Evolutionary conservation across 805 yeast genomes (phyloP).

Genomic region (Zygotorulaspora chibaensis): DNA sequence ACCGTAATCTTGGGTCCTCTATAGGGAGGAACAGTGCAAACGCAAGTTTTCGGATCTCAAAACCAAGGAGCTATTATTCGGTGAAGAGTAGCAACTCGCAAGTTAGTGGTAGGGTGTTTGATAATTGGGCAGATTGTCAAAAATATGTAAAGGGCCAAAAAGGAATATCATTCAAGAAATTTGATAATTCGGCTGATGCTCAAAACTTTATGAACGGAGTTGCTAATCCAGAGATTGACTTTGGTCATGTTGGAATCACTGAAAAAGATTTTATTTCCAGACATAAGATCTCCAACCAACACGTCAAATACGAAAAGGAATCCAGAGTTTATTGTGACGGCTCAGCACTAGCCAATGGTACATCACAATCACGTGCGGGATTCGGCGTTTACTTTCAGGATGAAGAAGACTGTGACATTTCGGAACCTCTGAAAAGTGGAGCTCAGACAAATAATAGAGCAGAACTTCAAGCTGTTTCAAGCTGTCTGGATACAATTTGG

Average conservation of each 20-base stretch:
- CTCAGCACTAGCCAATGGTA: constrained; percentile 61
- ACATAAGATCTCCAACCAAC: constrained; percentile 5
- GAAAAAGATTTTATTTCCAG: constrained; percentile 12
- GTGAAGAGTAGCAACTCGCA: constrained; percentile 31
- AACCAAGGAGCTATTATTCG: constrained; percentile 28
- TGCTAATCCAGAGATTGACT: constrained; percentile 17
- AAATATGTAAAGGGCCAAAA: constrained; percentile 28
- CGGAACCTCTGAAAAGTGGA: constrained; percentile 46
- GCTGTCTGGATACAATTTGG: constrained; percentile 48
- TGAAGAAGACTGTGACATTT: constrained; percentile 45
- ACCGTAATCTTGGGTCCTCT: no score
- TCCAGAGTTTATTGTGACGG: constrained; percentile 69
- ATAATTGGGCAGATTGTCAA: constrained; percentile 35
- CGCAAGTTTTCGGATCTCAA: not conserved
- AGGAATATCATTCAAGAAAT: constrained; percentile 44
- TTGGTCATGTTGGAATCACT: constrained; percentile 18
- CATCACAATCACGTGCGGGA: constrained; percentile 42
- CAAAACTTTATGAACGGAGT: constrained; percentile 26
- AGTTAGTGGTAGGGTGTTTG: constrained; percentile 27
- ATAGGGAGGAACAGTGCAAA: not conserved
- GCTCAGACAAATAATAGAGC: constrained; percentile 76
- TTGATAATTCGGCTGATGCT: constrained; percentile 36
- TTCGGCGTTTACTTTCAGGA: constrained; percentile 71
- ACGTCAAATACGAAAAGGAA: constrained; percentile 4
- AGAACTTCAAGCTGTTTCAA: constrained; percentile 63